Evolutionary conservation across 441 rosid genomes (phyloP).

Genomic region (Populus hybrid): DNA sequence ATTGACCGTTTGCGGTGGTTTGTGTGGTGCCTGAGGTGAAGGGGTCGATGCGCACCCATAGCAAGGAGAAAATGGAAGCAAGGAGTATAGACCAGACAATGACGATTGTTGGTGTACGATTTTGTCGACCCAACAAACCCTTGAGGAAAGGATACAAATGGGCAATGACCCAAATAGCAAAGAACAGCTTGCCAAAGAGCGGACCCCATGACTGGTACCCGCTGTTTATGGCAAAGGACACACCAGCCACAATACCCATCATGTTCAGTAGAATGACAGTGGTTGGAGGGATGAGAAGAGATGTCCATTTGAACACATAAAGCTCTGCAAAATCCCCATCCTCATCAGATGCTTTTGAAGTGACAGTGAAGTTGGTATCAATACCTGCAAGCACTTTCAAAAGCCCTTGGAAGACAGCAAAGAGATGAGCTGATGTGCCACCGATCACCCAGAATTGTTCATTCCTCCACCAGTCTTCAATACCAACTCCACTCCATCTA

Average conservation of each 20-base stretch:
- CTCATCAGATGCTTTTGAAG: constrained; percentile 87
- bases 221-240: constrained; percentile 84
- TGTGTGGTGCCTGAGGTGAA: constrained; percentile 51
- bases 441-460: constrained; percentile 99
- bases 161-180: constrained; percentile 93
- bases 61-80: too few relatives aligned
- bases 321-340: constrained; percentile 95
- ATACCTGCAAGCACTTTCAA: constrained; percentile 95
- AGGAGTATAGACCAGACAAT: too few relatives aligned
- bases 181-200: constrained; percentile 94
- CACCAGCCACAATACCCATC: constrained; percentile 95
- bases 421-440: constrained; percentile 95
- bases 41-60: too few relatives aligned
- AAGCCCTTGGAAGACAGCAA: constrained; percentile 97
- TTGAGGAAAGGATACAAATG: too few relatives aligned
- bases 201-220: constrained; percentile 98
- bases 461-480: constrained; percentile 99
- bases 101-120: too few relatives aligned
- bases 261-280: constrained; percentile 81
- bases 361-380: constrained; percentile 94
- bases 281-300: constrained; percentile 94
- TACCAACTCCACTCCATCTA: constrained; percentile 89
- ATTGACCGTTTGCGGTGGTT: constrained; percentile 58
- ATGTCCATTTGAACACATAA: constrained; percentile 93
- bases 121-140: too few relatives aligned